Evolutionary conservation across 179 eudicot genomes (phyloP), one percentile per base, ranked within the genome.

Genomic region (Spinacia oleracea): DNA sequence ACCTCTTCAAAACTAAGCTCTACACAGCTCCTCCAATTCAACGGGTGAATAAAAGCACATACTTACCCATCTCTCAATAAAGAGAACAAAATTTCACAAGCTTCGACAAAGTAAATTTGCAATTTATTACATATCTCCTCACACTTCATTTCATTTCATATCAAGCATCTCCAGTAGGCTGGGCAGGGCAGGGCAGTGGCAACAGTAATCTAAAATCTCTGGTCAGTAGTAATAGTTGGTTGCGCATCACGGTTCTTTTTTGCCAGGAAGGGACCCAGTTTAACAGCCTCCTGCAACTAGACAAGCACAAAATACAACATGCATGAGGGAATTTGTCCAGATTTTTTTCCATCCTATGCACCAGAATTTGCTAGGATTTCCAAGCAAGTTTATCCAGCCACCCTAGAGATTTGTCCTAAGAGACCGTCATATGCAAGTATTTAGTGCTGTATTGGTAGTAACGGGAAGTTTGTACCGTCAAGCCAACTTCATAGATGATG

Each of bases 211-310:
- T 84, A 95, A 81, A 91, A 89, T 79, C 98, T 86, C 23, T 95
- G 97, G 6, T 88, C 98, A n/a, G 98, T 93, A 78, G 74, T 82
- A 45, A 93, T 84, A 18, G 83, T 75, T 50, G 97, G 98, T 72
- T 72, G 91, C 71, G 97, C 92, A 78, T 91, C 94, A 29, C 55
- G 46, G 45, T 72, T 87, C 83, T 81, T 90, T 81, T 85, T 85
- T 38, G 90, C 90, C 20, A 89, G 95, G 67, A 88, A 95, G 32
- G 98, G 98, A 72, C 98, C 98, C 73, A 93, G 89, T 78, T 55
- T 81, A 16, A 90, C 86, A 60, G 96, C 93, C 81, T 91, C 98
- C 78, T 86, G 90, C 83, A 95, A 80, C 98, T 95, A 95, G 62
- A 18, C 5, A 27, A 70, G 60, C 75, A 60, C 9, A 14, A 63